These are phyloP conservation scores for Medakamo hakoo DNA, from an alignment of 139 green algal species.

Conservation along the genomic window DNA sequence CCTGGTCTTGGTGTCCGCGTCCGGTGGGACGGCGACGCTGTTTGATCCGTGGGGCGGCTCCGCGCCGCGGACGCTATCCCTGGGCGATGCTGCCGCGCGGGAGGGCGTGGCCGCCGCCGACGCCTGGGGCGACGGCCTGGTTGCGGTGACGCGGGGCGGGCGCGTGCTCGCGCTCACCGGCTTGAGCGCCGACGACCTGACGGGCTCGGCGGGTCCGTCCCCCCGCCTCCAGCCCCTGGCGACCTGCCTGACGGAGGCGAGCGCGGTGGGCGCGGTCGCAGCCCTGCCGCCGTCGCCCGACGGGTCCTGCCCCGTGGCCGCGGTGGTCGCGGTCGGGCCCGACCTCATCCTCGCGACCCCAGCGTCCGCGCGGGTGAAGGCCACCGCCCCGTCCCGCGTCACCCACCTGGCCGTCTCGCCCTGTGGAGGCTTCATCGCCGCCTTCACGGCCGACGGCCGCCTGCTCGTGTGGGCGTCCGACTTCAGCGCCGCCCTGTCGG, in stretches of 20 bases:
- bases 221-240: background rate
- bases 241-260: too few species aligned
- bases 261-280: background rate
- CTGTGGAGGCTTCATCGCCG: slow-evolving; percentile 37
- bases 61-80: background rate
- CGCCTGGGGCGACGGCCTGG: background rate
- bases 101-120: background rate
- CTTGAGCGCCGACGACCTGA: background rate
- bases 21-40: background rate
- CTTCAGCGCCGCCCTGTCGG: slow-evolving; percentile 32
- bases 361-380: background rate
- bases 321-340: background rate
- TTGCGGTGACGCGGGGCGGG: background rate
- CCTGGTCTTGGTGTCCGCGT: background rate
- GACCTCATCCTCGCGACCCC: background rate
- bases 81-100: background rate
- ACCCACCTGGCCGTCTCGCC: slow-evolving; percentile 27
- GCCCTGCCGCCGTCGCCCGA: background rate
- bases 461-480: slow-evolving; percentile 17
- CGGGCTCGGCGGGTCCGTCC: background rate
- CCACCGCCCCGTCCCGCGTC: background rate
- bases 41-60: background rate
- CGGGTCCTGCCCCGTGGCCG: background rate
- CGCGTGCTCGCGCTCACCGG: too few species aligned
- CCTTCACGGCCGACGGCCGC: slow-evolving; percentile 20